phyloP scores from a whole-genome alignment of 345 rosid genomes.

The Salix dunnii region DNA sequence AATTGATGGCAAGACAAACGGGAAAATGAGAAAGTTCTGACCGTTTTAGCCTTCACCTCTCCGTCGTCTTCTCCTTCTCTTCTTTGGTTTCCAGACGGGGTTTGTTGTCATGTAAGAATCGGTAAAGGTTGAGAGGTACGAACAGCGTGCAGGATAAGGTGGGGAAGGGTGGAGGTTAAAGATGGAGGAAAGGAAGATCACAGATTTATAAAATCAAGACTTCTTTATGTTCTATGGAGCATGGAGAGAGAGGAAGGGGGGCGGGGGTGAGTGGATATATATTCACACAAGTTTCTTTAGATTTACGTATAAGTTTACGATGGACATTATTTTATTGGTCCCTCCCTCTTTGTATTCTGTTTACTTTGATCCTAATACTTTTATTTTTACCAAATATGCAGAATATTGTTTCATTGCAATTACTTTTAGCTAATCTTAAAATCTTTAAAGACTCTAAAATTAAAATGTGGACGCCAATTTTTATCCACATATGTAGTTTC shows the following conservation, averaged over 20 bases:
- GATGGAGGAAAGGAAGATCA: not conserved
- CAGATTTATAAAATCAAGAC: no score
- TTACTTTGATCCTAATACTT: not conserved
- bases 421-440: no score
- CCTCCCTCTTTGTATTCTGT: not conserved
- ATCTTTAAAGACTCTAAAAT: no score
- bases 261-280: not conserved
- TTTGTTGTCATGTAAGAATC: slow-evolving; percentile 32
- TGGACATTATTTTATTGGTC: not conserved
- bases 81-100: slow-evolving; percentile 20
- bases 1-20: not conserved
- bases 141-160: slow-evolving; percentile 1
- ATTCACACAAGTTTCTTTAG: not conserved
- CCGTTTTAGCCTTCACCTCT: slow-evolving; percentile 18
- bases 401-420: no score
- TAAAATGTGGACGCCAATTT: no score
- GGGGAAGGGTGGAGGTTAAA: slow-evolving; percentile 4
- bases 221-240: not conserved
- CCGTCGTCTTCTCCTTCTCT: slow-evolving; percentile 13
- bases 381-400: no score
- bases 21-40: not conserved
- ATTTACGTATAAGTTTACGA: not conserved
- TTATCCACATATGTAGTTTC: no score
- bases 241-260: not conserved
- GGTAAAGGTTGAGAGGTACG: not conserved